Evolutionary conservation across 2,329 filamentous ascomycete species (phyloP).

Genomic region (Aspergillus sp.): DNA sequence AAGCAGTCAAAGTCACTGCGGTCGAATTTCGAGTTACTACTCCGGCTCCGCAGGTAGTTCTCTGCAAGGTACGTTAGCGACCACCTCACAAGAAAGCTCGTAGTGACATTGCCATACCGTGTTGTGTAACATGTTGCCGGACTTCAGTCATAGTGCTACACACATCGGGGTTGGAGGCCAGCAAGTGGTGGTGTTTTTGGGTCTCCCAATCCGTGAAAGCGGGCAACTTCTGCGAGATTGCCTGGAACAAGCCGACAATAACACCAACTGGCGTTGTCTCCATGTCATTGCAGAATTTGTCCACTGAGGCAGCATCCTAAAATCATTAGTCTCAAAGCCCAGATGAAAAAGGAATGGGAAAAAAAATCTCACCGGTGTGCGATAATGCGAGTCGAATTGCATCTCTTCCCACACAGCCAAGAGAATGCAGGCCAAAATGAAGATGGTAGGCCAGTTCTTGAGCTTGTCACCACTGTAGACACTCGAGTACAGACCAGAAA

Average conservation of each 20-base stretch:
- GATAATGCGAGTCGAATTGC: constrained; percentile 97
- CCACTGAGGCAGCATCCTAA: constrained; percentile 67
- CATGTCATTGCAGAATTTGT: constrained; percentile 96
- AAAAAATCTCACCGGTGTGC: constrained; percentile 54
- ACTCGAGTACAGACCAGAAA: constrained; percentile 88
- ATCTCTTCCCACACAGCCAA: constrained; percentile 97
- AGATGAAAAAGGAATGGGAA: too few relatives aligned
- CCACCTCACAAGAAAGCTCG: constrained; percentile 1
- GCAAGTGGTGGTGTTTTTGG: constrained; percentile 77
- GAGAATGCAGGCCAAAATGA: constrained; percentile 90
- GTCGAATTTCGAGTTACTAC: constrained; percentile 71
- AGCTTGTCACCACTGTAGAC: constrained; percentile 96
- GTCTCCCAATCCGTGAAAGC: constrained; percentile 93
- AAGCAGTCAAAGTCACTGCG: constrained; percentile 88
- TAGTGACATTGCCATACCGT: constrained; percentile 61
- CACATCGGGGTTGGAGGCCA: constrained; percentile 85
- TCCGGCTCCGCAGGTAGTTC: constrained; percentile 71
- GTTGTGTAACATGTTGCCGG: constrained; percentile 81
- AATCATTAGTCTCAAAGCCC: constrained; percentile 1
- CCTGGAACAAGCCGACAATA: constrained; percentile 93
- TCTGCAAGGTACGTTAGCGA: constrained; percentile 56
- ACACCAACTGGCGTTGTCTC: constrained; percentile 92
- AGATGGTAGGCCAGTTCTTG: constrained; percentile 99
- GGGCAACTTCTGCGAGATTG: constrained; percentile 93
- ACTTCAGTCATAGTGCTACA: constrained; percentile 97